Conservation (phyloP, 352 stramenopile genomes). For the Globisporangium carolinianum region DNA sequence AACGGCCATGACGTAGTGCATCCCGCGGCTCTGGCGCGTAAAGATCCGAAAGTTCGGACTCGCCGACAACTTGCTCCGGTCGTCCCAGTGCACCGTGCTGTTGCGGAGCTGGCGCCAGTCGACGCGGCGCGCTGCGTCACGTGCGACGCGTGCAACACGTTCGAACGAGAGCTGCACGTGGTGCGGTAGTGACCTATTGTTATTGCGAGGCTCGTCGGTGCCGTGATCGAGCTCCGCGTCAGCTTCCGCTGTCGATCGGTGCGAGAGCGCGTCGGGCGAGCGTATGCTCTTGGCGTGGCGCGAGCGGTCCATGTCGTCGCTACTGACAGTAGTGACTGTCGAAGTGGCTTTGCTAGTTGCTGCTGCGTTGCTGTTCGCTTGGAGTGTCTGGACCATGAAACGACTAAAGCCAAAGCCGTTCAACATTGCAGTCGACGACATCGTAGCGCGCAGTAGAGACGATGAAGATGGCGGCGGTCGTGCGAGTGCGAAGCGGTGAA, state of each 20-base stretch:
- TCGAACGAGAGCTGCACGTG: slow-evolving; percentile 7
- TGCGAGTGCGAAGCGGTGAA: slow-evolving; percentile 6
- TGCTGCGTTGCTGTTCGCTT: neutral
- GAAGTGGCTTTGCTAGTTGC: neutral
- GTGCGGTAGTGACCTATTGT: neutral
- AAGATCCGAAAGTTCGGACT: slow-evolving; percentile 12
- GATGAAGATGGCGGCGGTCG: neutral
- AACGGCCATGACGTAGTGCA: slow-evolving; percentile 15
- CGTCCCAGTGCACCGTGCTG: slow-evolving; percentile 15
- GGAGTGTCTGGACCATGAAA: slow-evolving; percentile 10
- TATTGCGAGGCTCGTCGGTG: neutral
- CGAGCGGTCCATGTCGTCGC: neutral
- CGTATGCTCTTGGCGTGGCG: neutral
- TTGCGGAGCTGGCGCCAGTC: slow-evolving; percentile 14
- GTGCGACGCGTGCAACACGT: slow-evolving; percentile 5
- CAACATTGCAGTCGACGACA: slow-evolving; percentile 5
- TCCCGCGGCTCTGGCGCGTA: slow-evolving; percentile 14
- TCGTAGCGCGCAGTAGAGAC: neutral
- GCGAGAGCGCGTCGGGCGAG: slow-evolving; percentile 7
- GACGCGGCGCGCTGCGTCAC: slow-evolving; percentile 7
- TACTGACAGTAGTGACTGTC: neutral
- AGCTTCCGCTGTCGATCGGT: slow-evolving; percentile 10
- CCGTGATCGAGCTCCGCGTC: neutral
- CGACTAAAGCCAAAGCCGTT: slow-evolving; percentile 10
- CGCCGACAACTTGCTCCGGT: slow-evolving; percentile 10